Evolutionary conservation across 768 basidiomycete species (phyloP).

Genomic region (Hydnomerulius pinastri): DNA sequence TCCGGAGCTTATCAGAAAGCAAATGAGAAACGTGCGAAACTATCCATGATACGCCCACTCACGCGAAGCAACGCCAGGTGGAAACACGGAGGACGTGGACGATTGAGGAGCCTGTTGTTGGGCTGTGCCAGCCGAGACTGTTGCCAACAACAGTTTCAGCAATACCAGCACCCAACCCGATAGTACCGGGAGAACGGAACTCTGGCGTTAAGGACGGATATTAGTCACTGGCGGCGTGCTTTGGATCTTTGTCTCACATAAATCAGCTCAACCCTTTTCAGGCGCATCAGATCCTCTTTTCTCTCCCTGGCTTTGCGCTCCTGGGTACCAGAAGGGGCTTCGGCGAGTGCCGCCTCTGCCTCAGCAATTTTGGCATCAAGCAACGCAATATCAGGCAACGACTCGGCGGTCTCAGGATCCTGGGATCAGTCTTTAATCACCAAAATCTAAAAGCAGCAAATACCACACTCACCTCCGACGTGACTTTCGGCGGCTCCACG

Average conservation of each 20-base stretch:
- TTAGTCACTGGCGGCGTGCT: neutral
- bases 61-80: conserved; percentile 70
- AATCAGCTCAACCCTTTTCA: conserved; percentile 89
- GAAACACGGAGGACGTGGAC: conserved; percentile 69
- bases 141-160: conserved; percentile 88
- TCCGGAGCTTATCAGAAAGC: conserved; percentile 50
- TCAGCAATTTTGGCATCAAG: conserved; percentile 77
- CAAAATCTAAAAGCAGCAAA: conserved; percentile 1
- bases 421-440: conserved; percentile 25
- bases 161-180: conserved; percentile 92
- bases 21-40: conserved; percentile 2
- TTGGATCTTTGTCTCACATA: conserved; percentile 63
- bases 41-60: conserved; percentile 23
- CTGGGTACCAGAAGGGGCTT: conserved; percentile 52
- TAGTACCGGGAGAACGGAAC: conserved; percentile 77
- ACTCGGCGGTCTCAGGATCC: conserved; percentile 63
- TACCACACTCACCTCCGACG: conserved; percentile 36
- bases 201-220: conserved; percentile 46
- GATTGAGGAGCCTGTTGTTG: conserved; percentile 60
- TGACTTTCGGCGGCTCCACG: conserved; percentile 52
- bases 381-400: conserved; percentile 70
- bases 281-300: conserved; percentile 79
- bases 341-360: conserved; percentile 50
- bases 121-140: conserved; percentile 79
- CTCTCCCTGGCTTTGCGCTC: conserved; percentile 65